Base-by-base conservation (phyloP, 1,139 yeast genomes). In the Pichia sp. region DNA sequence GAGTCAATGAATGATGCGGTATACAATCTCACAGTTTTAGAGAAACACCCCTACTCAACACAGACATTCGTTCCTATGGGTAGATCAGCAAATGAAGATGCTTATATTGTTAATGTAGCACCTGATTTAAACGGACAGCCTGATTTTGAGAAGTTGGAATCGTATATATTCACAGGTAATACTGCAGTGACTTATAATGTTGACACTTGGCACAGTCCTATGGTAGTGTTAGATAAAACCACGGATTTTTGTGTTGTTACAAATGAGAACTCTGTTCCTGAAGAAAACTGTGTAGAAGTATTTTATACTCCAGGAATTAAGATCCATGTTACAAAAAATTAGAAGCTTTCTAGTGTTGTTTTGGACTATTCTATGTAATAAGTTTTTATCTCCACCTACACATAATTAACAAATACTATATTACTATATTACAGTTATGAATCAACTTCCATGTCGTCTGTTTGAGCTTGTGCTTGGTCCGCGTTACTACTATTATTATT, bases 61-160 rank as follows among this genome's bases (percentile, higher is more conserved):
- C 97, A 90, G 63, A 84, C 96, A 0, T 90, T 90, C 61, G 60
- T 87, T 25, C 97, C 97, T 5, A 75, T 90, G 82, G 97, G 97
- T 3, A 75, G 81, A 46, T 65, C 67, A 28, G 62, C 69, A 30
- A 53, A 63, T 2, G 68, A 71, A 36, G 59, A 63, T 22, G 82
- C 87, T 0, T 90, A 79, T 56, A 63, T 90, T 53, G 96, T 90
- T 9, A 87, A 89, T 42, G 95, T 87, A 35, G 95, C 96, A 1
- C 71, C 73, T 37, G 71, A 74, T 4, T 36, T 41, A 7, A 67
- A 67, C 1, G 65, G 60, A 20, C 65, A 78, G 35, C 96, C 97
- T 0, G 85, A 83, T 51, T 74, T 80, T 8, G 55, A 65, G 1
- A 67, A 76, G 0, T 57, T 82, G 12, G 71, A 68, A 53, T 96